A percentile compares a stretch with the other conserved stretches of the same genome.
These are phyloP conservation scores for Limnanthes douglasii DNA, from an alignment of 345 rosid species.

Conservation along the genomic window DNA sequence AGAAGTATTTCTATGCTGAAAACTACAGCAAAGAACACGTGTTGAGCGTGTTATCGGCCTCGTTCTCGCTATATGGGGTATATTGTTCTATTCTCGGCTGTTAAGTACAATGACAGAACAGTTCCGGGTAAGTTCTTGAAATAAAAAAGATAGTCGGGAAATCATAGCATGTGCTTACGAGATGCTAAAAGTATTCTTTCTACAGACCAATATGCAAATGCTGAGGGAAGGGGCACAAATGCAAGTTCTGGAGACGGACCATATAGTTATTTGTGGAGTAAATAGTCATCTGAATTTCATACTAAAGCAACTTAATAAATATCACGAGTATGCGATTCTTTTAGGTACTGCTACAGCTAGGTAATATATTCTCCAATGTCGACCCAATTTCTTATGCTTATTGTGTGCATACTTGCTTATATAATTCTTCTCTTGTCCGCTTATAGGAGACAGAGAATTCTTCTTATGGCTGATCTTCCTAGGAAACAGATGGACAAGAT, in stretches of 20 bases:
- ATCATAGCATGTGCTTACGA: slow-evolving; percentile 5
- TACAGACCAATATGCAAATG: slow-evolving; percentile 79
- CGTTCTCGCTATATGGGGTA: slow-evolving; percentile 87
- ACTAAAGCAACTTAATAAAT: slow-evolving; percentile 80
- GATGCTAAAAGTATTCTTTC: slow-evolving; percentile 12
- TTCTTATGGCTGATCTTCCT: slow-evolving; percentile 92
- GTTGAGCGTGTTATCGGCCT: slow-evolving; percentile 74
- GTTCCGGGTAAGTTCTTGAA: slow-evolving; percentile 49
- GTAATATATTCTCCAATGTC: slow-evolving; percentile 21
- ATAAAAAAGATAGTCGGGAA: slow-evolving; percentile 2
- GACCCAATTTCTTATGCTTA: neutral
- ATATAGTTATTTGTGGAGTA: slow-evolving; percentile 81
- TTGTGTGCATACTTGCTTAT: slow-evolving; percentile 4
- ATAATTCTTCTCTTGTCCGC: slow-evolving; percentile 7
- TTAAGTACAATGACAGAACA: slow-evolving; percentile 98
- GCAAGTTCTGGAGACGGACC: slow-evolving; percentile 88
- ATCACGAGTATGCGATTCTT: slow-evolving; percentile 81
- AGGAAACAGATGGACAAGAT: slow-evolving; percentile 88
- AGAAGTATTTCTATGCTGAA: slow-evolving; percentile 13
- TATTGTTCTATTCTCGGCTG: slow-evolving; percentile 81
- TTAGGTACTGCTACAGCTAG: slow-evolving; percentile 90
- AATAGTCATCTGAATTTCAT: slow-evolving; percentile 69
- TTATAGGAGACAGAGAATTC: slow-evolving; percentile 83
- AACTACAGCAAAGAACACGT: slow-evolving; percentile 86
- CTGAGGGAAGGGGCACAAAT: slow-evolving; percentile 95